These are phyloP conservation scores for Oryza rufipogon DNA, from an alignment of 176 grass and related monocot species.

Conservation along the genomic window DNA sequence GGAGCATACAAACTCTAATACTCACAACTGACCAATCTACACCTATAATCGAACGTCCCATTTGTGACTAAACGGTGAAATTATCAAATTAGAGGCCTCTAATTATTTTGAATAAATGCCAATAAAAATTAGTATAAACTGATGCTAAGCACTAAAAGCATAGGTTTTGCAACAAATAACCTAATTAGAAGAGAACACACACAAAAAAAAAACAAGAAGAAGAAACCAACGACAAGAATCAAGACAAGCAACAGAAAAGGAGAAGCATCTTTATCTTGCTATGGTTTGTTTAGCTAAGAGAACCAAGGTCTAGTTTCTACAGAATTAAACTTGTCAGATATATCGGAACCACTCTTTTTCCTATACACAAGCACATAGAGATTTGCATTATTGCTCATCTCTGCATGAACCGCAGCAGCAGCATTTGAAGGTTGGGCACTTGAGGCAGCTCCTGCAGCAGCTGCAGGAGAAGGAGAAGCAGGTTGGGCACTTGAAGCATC, in stretches of 20 bases:
- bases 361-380: slow-evolving; percentile 36
- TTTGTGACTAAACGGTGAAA: too few species aligned
- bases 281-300: slow-evolving; percentile 37
- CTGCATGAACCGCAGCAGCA: slow-evolving; percentile 37
- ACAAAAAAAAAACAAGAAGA: neutral
- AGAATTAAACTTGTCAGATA: slow-evolving; percentile 51
- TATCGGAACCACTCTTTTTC: slow-evolving; percentile 35
- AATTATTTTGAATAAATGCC: neutral
- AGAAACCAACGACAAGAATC: neutral
- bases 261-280: slow-evolving; percentile 35
- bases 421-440: slow-evolving; percentile 40
- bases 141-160: slow-evolving; percentile 30
- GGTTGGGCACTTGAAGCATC: slow-evolving; percentile 8
- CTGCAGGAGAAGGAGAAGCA: slow-evolving; percentile 34
- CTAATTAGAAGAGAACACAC: slow-evolving; percentile 29
- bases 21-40: neutral
- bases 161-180: slow-evolving; percentile 13
- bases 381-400: slow-evolving; percentile 13
- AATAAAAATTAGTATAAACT: neutral
- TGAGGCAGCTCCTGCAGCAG: slow-evolving; percentile 16
- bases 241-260: slow-evolving; percentile 32
- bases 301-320: slow-evolving; percentile 49
- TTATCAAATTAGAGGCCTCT: neutral
- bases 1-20: neutral
- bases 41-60: neutral